Evolutionary conservation across 345 rosid genomes (phyloP).

Genomic region (Psidium guajava): DNA sequence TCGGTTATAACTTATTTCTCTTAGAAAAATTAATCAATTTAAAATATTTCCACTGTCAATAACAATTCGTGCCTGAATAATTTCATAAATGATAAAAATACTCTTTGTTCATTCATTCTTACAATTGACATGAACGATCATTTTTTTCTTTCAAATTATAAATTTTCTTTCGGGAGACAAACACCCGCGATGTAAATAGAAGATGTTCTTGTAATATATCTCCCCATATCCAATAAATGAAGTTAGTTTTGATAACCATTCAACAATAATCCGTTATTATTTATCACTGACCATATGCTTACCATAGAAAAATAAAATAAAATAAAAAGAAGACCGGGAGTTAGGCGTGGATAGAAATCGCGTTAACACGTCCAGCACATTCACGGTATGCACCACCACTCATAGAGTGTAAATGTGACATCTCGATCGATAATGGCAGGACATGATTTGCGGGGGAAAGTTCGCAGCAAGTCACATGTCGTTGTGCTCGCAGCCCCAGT

Average conservation of each 20-base stretch:
- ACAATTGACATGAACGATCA: rapidly evolving
- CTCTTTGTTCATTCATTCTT: background rate
- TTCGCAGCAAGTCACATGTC: rapidly evolving
- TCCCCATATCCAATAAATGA: too few species aligned
- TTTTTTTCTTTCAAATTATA: background rate
- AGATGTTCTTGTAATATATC: background rate
- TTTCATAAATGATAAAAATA: background rate
- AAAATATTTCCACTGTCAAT: background rate
- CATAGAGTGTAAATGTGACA: rapidly evolving
- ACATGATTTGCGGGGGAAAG: rapidly evolving
- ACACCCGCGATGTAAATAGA: background rate
- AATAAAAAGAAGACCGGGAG: too few species aligned
- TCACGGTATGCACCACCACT: rapidly evolving
- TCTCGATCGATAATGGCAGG: background rate
- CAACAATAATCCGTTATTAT: background rate
- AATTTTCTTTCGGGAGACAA: background rate
- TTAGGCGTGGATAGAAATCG: background rate
- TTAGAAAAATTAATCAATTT: background rate
- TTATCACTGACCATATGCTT: background rate
- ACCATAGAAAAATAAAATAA: background rate
- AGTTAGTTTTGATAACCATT: background rate
- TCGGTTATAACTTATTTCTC: background rate
- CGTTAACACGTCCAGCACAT: rapidly evolving
- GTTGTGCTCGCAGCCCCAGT: background rate
- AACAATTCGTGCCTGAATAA: rapidly evolving